Conservation (phyloP, 257 asterid genomes). For the Asclepias syriaca region DNA sequence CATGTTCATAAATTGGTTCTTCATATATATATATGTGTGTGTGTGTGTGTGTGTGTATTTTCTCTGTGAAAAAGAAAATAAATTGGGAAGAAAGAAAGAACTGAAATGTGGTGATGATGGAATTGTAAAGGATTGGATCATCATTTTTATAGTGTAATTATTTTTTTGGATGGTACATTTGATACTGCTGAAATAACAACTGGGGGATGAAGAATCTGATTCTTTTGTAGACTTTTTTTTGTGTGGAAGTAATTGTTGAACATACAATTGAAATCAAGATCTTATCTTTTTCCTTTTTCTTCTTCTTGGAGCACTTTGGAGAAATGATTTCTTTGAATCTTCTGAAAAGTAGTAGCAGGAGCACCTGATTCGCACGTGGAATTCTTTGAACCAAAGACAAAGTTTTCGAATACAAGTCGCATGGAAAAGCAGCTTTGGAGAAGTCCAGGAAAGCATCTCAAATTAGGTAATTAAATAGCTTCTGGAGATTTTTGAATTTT, state of each 20-base stretch:
- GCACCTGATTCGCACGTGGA: not conserved
- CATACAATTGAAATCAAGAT: not conserved
- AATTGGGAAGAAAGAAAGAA: not conserved
- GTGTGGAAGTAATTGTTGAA: too few species aligned
- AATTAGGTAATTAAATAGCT: not conserved
- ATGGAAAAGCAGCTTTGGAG: too few species aligned
- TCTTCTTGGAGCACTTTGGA: not conserved
- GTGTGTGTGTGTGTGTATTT: too few species aligned
- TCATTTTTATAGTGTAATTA: constrained; percentile 18
- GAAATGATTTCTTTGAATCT: not conserved
- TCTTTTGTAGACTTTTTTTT: constrained; percentile 7
- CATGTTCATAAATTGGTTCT: not conserved
- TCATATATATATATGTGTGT: too few species aligned
- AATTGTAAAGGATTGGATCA: not conserved
- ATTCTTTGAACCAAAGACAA: not conserved
- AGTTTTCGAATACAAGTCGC: not conserved
- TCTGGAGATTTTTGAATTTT: not conserved
- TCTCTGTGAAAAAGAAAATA: not conserved
- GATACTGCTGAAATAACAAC: not conserved
- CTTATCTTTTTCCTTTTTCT: too few species aligned
- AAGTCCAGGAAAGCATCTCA: not conserved
- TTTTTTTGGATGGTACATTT: too few species aligned
- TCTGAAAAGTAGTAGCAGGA: not conserved
- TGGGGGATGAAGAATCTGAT: constrained; percentile 28
- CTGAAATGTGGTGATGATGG: not conserved